Evolutionary conservation across 2,329 filamentous ascomycete species (phyloP).

Genomic region (Malbranchea cinnamomea): DNA sequence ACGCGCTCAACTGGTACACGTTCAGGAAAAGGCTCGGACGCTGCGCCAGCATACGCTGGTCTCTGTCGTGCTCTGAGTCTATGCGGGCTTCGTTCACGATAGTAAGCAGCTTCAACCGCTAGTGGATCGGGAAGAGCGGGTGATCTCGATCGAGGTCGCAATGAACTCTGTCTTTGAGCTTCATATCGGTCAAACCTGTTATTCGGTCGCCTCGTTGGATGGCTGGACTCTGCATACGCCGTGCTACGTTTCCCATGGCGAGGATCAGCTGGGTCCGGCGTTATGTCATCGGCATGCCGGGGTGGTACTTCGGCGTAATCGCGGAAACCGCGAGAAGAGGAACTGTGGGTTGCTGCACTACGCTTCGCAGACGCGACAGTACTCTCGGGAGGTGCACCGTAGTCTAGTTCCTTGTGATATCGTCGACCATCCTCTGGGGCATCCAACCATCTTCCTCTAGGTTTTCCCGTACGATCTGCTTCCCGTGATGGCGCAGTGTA

Average conservation of each 20-base stretch:
- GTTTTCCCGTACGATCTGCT: constrained; percentile 5
- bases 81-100: constrained; percentile 14
- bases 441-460: constrained; percentile 7
- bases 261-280: constrained; percentile 11
- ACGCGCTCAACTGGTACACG: constrained; percentile 9
- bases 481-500: constrained; percentile 5
- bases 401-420: constrained; percentile 7
- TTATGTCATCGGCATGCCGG: constrained; percentile 6
- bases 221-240: constrained; percentile 10
- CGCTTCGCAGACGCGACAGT: constrained; percentile 6
- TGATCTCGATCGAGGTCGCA: constrained; percentile 15
- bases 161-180: constrained; percentile 13
- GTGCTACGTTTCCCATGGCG: constrained; percentile 10
- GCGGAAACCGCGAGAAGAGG: constrained; percentile 8
- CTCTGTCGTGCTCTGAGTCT: constrained; percentile 7
- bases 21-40: constrained; percentile 11
- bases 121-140: constrained; percentile 11
- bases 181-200: constrained; percentile 18
- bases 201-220: constrained; percentile 11
- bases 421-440: constrained; percentile 9
- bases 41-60: constrained; percentile 10
- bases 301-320: constrained; percentile 8
- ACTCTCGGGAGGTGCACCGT: constrained; percentile 8
- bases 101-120: constrained; percentile 12
- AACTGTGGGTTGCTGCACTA: constrained; percentile 7